Percentiles rank a stretch among this genome's conserved stretches.
These are phyloP conservation scores for Diaporthe eres DNA, from an alignment of 2,329 filamentous ascomycete species.

Conservation along the genomic window DNA sequence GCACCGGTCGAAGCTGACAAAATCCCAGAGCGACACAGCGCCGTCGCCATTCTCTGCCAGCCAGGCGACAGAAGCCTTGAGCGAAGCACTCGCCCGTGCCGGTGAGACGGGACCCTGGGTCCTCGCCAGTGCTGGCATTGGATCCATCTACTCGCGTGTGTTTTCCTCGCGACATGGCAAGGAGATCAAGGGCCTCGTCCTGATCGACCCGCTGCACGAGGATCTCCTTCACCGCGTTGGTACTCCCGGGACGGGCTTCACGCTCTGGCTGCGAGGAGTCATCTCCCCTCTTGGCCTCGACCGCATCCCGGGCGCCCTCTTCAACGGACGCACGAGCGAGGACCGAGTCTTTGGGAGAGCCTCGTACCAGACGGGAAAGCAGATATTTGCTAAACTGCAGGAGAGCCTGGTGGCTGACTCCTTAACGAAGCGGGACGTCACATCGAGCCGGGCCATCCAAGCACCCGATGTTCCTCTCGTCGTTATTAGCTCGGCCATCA, in stretches of 20 bases:
- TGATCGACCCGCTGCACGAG: slow-evolving; percentile 93
- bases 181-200: slow-evolving; percentile 82
- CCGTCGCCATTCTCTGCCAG: slow-evolving; percentile 94
- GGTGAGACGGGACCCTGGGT: slow-evolving; percentile 93
- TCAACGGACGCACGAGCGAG: slow-evolving; percentile 83
- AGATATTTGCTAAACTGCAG: slow-evolving; percentile 91
- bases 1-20: slow-evolving; percentile 14
- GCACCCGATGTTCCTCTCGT: slow-evolving; percentile 80
- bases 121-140: slow-evolving; percentile 86
- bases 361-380: slow-evolving; percentile 84
- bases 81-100: slow-evolving; percentile 84
- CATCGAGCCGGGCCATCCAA: slow-evolving; percentile 84
- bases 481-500: slow-evolving; percentile 85
- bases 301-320: slow-evolving; percentile 82
- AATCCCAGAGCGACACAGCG: slow-evolving; percentile 79
- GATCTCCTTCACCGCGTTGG: slow-evolving; percentile 81
- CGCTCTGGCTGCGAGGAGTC: slow-evolving; percentile 88
- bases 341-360: slow-evolving; percentile 88
- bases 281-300: slow-evolving; percentile 90
- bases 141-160: slow-evolving; percentile 90
- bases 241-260: slow-evolving; percentile 79
- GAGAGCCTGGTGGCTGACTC: slow-evolving; percentile 91
- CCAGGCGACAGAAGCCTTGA: slow-evolving; percentile 90
- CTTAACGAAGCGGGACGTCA: slow-evolving; percentile 86
- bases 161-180: slow-evolving; percentile 87